Percentiles rank a stretch among this genome's conserved stretches.
Evolutionary conservation across 1,139 yeast genomes (phyloP).

Genomic region (Hyphopichia pseudoburtonii): DNA sequence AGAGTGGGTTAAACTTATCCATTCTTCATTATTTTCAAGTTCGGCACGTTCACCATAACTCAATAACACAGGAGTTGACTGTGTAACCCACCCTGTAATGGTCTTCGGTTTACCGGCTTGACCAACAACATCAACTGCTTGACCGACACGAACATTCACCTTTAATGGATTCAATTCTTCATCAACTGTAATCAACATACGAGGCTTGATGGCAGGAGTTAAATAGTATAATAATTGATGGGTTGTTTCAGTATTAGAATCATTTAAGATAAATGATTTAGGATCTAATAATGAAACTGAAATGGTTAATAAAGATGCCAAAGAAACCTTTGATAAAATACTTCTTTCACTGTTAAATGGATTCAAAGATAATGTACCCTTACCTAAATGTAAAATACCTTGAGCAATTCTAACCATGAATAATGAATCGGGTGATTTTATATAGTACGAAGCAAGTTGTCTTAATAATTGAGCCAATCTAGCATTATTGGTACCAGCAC

Average conservation of each 20-base stretch:
- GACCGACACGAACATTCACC: constrained; percentile 97
- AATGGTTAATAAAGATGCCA: constrained; percentile 87
- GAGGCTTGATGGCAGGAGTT: constrained; percentile 88
- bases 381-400: constrained; percentile 93
- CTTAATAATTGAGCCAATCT: constrained; percentile 93
- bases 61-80: constrained; percentile 91
- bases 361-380: constrained; percentile 86
- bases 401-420: constrained; percentile 95
- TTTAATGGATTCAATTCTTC: constrained; percentile 84
- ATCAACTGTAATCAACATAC: constrained; percentile 90
- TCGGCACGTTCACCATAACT: constrained; percentile 97
- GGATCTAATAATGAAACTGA: constrained; percentile 87
- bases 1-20: constrained; percentile 75
- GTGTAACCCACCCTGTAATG: constrained; percentile 99
- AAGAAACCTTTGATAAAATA: constrained; percentile 81
- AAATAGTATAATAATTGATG: constrained; percentile 79
- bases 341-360: constrained; percentile 91
- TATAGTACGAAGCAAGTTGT: constrained; percentile 91
- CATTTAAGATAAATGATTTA: constrained; percentile 58
- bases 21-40: constrained; percentile 85
- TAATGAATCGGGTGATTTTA: constrained; percentile 85
- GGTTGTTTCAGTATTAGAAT: constrained; percentile 57
- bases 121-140: constrained; percentile 97
- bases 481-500: constrained; percentile 98
- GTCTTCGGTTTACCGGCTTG: constrained; percentile 99